These are phyloP conservation scores for Blastobotrys petasosporus DNA, from an alignment of 1,139 yeast species.

Conservation along the genomic window DNA sequence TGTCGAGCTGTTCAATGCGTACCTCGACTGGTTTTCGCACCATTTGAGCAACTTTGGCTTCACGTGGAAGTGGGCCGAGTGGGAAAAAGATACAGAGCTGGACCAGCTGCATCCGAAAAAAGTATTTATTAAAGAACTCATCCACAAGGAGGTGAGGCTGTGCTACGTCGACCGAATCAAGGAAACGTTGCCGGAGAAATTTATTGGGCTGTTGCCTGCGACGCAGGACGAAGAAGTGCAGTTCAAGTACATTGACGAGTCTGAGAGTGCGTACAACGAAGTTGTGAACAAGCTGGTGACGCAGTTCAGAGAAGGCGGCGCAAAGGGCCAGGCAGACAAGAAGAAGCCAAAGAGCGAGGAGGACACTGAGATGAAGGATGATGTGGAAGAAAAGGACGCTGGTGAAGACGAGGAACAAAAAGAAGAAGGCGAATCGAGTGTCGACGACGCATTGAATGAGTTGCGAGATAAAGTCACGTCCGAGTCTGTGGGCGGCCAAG, in stretches of 20 bases:
- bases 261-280: slow-evolving; percentile 33
- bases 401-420: slow-evolving; percentile 3
- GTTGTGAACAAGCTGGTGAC: slow-evolving; percentile 34
- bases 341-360: slow-evolving; percentile 17
- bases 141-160: slow-evolving; percentile 76
- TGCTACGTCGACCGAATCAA: slow-evolving; percentile 65
- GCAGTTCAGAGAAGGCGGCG: slow-evolving; percentile 26
- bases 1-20: slow-evolving; percentile 66
- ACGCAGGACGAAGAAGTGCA: slow-evolving; percentile 43
- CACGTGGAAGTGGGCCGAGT: slow-evolving; percentile 98
- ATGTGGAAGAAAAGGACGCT: slow-evolving; percentile 21
- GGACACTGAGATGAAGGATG: slow-evolving; percentile 1
- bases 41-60: slow-evolving; percentile 92
- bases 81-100: slow-evolving; percentile 43
- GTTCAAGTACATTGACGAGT: slow-evolving; percentile 34
- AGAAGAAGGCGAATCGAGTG: background rate
- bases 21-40: slow-evolving; percentile 87
- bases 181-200: slow-evolving; percentile 72
- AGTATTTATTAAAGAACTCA: slow-evolving; percentile 69
- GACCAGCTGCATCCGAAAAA: slow-evolving; percentile 62
- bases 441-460: slow-evolving; percentile 28
- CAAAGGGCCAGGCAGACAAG: slow-evolving; percentile 24
- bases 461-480: slow-evolving; percentile 31
- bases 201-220: slow-evolving; percentile 48
- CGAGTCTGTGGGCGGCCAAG: slow-evolving; percentile 26